phyloP scores from a whole-genome alignment of 1,139 yeast species.

The Debaryomycetaceae sp. region DNA sequence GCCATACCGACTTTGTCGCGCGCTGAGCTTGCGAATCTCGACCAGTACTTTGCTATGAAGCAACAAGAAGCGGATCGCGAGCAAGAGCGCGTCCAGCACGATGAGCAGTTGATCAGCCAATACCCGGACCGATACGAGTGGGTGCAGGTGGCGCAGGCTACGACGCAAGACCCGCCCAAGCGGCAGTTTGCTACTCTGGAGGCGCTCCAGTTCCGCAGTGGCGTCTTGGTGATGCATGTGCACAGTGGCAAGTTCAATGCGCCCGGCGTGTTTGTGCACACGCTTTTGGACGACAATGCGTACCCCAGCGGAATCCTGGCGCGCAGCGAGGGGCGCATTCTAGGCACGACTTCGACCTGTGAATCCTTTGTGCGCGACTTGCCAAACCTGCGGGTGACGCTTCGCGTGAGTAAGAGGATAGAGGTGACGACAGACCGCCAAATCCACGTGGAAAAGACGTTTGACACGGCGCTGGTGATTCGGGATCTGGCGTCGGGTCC shows the following conservation, averaged over 20 bases:
- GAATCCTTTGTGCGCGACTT: constrained; percentile 61
- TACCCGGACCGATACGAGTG: constrained; percentile 56
- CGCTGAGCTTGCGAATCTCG: constrained; percentile 34
- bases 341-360: constrained; percentile 35
- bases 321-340: constrained; percentile 25
- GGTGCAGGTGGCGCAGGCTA: constrained; percentile 43
- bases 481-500: constrained; percentile 38
- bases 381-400: constrained; percentile 43
- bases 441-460: constrained; percentile 36
- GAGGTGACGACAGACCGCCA: constrained; percentile 39
- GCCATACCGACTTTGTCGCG: constrained; percentile 50
- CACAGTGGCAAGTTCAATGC: constrained; percentile 36
- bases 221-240: constrained; percentile 47
- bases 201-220: constrained; percentile 46
- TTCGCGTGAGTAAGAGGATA: constrained; percentile 44
- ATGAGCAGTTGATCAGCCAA: constrained; percentile 42
- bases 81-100: constrained; percentile 21
- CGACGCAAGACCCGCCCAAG: constrained; percentile 31
- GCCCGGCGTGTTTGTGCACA: constrained; percentile 42
- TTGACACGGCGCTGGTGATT: constrained; percentile 43
- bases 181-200: constrained; percentile 42
- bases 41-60: constrained; percentile 20
- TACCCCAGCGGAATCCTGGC: constrained; percentile 49
- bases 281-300: constrained; percentile 53
- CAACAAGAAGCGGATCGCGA: constrained; percentile 25